Evolutionary conservation across 2,329 filamentous ascomycete genomes (phyloP), one percentile per base, ranked within the genome.

Genomic region (Leptographium lundbergii): DNA sequence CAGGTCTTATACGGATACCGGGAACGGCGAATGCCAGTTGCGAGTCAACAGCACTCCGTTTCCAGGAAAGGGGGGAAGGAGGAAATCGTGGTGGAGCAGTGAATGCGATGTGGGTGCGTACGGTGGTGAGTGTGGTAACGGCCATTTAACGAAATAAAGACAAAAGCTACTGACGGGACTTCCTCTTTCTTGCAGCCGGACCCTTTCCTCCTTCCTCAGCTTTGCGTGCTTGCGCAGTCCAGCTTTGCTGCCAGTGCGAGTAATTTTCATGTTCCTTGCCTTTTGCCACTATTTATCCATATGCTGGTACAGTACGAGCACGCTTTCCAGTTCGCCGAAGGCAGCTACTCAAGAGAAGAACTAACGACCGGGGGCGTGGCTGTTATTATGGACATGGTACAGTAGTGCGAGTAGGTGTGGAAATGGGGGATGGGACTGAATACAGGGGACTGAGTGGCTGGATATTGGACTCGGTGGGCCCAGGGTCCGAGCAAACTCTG

Each of bases 1-100:
- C 34, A 24, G 54, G 54, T n/a, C 54, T 56, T 56, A 34, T 48
- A 56, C 39, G 54, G 42, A 55, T 34, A 34, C 54, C 22, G 54
- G 47, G 36, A 45, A 47, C 54, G 25, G 34, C 51, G 51, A 54
- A 39, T 42, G 34, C 22, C 32, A 39, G 34, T 36, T 22, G 53
- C 53, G 34, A 42, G 53, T 54, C 22, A 39, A 24, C 32, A 53
- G 50, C 25, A 27, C 25, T 53, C 51, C 29, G 7, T 36, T 54
- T 22, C 29, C 14, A 45, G 36, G 36, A 45, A 48, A 56, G 54
- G 54, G 54, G 54, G 34, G 34, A 27, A n/a, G 27, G 39, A 48
- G 19, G 13, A 29, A 47, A 55, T 55, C 54, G 34, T 19, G 22
- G 54, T 55, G 54, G 54, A 55, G 54, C 29, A 29, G 51, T 27